These are phyloP conservation scores for Botrytis deweyae DNA, from an alignment of 2,329 filamentous ascomycete species.

Conservation along the genomic window DNA sequence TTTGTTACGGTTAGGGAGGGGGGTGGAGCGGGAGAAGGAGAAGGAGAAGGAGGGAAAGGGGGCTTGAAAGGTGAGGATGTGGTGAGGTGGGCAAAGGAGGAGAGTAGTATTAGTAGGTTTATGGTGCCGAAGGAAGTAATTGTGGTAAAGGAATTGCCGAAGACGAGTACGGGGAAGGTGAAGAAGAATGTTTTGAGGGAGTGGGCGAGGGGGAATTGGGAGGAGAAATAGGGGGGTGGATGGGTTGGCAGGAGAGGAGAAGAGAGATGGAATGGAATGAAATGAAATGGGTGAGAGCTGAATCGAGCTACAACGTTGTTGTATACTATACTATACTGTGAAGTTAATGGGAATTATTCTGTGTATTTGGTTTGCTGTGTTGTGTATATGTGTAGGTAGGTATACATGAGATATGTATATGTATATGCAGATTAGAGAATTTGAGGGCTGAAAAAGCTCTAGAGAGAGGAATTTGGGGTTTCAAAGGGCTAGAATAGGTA, in stretches of 20 bases:
- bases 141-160: conserved; percentile 83
- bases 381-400: neutral
- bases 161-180: conserved; percentile 96
- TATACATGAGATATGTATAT: too few species aligned
- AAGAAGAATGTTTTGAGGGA: conserved; percentile 90
- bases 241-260: neutral
- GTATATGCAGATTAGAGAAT: too few species aligned
- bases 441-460: too few species aligned
- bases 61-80: conserved; percentile 64
- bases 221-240: conserved; percentile 24
- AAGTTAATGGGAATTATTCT: neutral
- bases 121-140: conserved; percentile 78
- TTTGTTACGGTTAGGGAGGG: conserved; percentile 79
- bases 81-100: conserved; percentile 78
- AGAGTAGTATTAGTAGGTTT: conserved; percentile 81
- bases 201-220: conserved; percentile 38
- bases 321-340: neutral
- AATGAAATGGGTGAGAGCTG: neutral
- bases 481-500: too few species aligned
- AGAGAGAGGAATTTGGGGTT: too few species aligned
- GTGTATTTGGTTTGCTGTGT: neutral
- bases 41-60: conserved; percentile 29
- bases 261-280: neutral
- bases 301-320: rapidly evolving
- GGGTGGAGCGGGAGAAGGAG: conserved; percentile 46